phyloP scores from a whole-genome alignment of 352 stramenopile genomes.

The Discostella stelligera region DNA sequence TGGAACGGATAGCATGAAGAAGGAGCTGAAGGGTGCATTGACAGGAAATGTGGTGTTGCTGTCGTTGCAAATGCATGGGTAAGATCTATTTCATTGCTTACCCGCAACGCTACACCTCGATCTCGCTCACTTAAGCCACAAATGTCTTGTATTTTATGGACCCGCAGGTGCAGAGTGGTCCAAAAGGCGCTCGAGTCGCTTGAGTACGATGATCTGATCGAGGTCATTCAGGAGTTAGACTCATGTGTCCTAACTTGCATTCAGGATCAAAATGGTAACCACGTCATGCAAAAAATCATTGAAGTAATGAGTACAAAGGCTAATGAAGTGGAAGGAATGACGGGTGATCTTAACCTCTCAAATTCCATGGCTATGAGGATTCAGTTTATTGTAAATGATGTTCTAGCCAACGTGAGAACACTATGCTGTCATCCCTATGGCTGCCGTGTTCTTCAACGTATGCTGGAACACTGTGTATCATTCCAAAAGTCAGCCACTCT shows the following conservation, averaged over 20 bases:
- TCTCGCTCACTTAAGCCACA: conserved; percentile 6
- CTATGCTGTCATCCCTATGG: conserved; percentile 97
- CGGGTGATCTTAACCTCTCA: conserved; percentile 34
- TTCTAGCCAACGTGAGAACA: conserved; percentile 87
- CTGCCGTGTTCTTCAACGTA: conserved; percentile 96
- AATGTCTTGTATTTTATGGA: conserved; percentile 29
- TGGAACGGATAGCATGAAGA: conserved; percentile 87
- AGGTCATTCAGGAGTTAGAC: conserved; percentile 83
- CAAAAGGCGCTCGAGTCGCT: conserved; percentile 89
- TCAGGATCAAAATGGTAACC: conserved; percentile 96
- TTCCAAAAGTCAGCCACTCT: conserved; percentile 90
- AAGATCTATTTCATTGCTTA: conserved; percentile 15
- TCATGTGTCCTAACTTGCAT: conserved; percentile 89
- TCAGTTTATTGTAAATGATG: conserved; percentile 96
- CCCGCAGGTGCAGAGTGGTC: conserved; percentile 95
- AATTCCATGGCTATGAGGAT: conserved; percentile 87
- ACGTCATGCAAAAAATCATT: conserved; percentile 99
- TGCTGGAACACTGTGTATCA: conserved; percentile 90
- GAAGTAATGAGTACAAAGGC: conserved; percentile 81
- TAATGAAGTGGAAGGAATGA: conserved; percentile 48
- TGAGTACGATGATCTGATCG: conserved; percentile 74
- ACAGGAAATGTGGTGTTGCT: conserved; percentile 92
- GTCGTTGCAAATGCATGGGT: conserved; percentile 88
- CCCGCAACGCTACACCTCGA: not conserved
- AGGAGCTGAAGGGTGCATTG: conserved; percentile 85